Conservation (phyloP, 495 filamentous ascomycete genomes). For the Penicillium robsamsonii region DNA sequence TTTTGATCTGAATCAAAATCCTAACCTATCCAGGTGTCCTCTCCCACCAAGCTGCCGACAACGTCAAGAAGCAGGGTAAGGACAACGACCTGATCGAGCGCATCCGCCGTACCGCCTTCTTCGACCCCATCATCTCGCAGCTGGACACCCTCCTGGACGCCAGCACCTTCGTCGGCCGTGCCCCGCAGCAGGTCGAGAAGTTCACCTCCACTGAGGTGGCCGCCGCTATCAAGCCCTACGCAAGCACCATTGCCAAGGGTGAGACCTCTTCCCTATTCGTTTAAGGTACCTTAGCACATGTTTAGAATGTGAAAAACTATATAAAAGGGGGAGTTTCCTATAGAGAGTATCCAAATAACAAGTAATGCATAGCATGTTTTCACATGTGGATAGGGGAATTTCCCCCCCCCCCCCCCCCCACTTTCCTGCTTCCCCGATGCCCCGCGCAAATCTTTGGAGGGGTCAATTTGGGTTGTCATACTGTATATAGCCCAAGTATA, state of each 20-base stretch:
- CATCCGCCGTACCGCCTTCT: slow-evolving; percentile 73
- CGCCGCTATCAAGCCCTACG: slow-evolving; percentile 52
- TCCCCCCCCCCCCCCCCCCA: slow-evolving; percentile 11
- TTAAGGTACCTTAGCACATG: slow-evolving; percentile 27
- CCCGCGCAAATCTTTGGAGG: slow-evolving; percentile 7
- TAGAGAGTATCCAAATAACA: no score
- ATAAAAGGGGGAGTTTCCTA: slow-evolving; percentile 9
- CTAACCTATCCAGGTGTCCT: slow-evolving; percentile 58
- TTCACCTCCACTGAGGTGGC: slow-evolving; percentile 56
- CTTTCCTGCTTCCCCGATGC: slow-evolving; percentile 17
- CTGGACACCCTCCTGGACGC: slow-evolving; percentile 72
- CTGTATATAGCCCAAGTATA: no score
- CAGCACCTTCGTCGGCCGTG: slow-evolving; percentile 64
- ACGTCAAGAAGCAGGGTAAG: slow-evolving; percentile 78
- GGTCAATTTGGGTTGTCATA: background rate
- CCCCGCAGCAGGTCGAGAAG: slow-evolving; percentile 55
- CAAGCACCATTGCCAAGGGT: slow-evolving; percentile 34
- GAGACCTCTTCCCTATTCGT: slow-evolving; percentile 54
- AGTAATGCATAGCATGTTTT: background rate
- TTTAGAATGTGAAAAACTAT: slow-evolving; percentile 5
- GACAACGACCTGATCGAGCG: slow-evolving; percentile 82
- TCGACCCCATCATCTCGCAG: slow-evolving; percentile 74
- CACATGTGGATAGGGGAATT: background rate
- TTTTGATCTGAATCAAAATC: background rate
- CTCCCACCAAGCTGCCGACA: slow-evolving; percentile 75